Evolutionary conservation across 352 stramenopile genomes (phyloP).

Genomic region (Phytophthora nicotianae): DNA sequence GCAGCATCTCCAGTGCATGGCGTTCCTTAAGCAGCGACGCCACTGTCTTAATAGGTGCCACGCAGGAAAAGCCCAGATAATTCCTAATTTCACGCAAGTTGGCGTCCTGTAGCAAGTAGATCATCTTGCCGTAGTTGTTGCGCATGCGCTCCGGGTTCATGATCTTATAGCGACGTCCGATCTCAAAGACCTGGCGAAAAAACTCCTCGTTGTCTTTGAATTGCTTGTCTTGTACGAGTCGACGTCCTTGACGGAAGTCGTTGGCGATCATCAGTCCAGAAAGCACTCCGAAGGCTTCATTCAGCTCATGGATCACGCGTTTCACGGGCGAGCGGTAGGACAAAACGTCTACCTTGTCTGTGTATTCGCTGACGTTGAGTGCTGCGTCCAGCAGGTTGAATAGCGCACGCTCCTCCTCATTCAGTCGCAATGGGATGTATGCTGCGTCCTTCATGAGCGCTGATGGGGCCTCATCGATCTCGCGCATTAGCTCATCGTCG

Average conservation of each 20-base stretch:
- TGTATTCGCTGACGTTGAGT: conserved; percentile 92
- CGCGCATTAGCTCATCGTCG: conserved; percentile 43
- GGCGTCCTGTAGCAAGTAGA: conserved; percentile 94
- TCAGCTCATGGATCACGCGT: conserved; percentile 74
- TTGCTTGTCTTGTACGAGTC: conserved; percentile 60
- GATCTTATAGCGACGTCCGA: conserved; percentile 95
- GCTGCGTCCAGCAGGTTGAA: conserved; percentile 82
- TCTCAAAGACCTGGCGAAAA: conserved; percentile 88
- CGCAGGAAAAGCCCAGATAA: conserved; percentile 81
- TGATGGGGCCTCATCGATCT: conserved; percentile 35
- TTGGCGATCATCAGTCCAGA: conserved; percentile 65
- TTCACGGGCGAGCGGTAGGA: conserved; percentile 73
- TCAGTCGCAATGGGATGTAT: conserved; percentile 76
- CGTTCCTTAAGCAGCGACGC: conserved; percentile 70
- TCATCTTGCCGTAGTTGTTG: conserved; percentile 94
- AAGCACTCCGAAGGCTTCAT: conserved; percentile 67
- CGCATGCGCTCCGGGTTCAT: conserved; percentile 93
- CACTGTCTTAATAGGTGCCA: conserved; percentile 77
- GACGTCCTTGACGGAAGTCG: conserved; percentile 65
- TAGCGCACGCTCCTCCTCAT: conserved; percentile 66
- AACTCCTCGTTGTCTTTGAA: conserved; percentile 82
- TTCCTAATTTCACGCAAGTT: conserved; percentile 74
- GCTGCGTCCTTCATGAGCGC: conserved; percentile 43
- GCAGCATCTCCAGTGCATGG: conserved; percentile 68
- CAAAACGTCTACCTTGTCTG: conserved; percentile 92